Base-by-base conservation (phyloP, 2,329 filamentous ascomycete species). In the Exophiala calicioides region DNA sequence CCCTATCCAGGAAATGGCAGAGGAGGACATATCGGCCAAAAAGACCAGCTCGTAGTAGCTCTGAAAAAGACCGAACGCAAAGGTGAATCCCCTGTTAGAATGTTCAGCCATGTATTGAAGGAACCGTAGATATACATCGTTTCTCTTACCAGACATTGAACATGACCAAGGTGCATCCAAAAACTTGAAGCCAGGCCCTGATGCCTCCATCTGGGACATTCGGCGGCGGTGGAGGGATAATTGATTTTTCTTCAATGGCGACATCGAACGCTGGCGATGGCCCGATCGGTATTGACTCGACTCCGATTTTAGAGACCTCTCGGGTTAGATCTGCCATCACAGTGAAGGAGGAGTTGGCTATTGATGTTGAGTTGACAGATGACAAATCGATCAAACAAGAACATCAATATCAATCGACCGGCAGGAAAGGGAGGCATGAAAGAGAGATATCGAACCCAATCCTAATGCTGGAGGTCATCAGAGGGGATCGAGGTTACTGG, bases 1-100 rank as follows among this genome's bases (percentile, higher is more conserved):
- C 60, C 93, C 93, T 53, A 96, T 88, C 90, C 90, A 95, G 9
- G 88, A 88, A 21, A 93, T 82, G 5, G 79, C 80, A 26, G 85
- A 82, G 45, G 86, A 80, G 48, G 73, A 80, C 62, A 88, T 84
- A 20, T 72, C 69, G n/a, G 74, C 73, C 9, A 96, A 76, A 62
- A 95, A 87, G 62, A 94, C 74, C 24, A 71, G 78, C 27, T 82
- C 75, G 40, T 93, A 74, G 65, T 94, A 94, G 4, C 85, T 79
- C 71, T 95, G 86, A 67, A 93, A 87, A 1, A 85, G 84, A 16
- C 85, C 89, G 48, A 59, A 59, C 9, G 53, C 48, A 35, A 59
- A 59, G 16, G 55, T 56, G 19, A 56, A 55, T 4, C 57, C 57
- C 56, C 56, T 56, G 21, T 5, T 16, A 18, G 5, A 19, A 23